Conservation (phyloP, 2,329 filamentous ascomycete genomes). For the Colletotrichum sp. region DNA sequence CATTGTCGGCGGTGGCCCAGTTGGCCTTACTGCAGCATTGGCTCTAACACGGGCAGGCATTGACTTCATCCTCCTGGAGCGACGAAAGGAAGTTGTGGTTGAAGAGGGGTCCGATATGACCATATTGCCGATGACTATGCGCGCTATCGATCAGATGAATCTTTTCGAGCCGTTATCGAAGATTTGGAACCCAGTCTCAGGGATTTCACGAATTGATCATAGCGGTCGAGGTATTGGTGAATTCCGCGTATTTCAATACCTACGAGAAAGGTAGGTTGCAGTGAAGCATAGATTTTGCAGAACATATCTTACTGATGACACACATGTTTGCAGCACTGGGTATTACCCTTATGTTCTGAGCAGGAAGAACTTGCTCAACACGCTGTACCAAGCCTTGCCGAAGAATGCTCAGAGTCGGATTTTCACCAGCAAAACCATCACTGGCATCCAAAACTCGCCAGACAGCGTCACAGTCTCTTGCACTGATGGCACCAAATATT, state of each 20-base stretch:
- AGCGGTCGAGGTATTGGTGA: background rate
- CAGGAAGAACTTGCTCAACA: slow-evolving; percentile 34
- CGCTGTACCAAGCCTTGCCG: slow-evolving; percentile 32
- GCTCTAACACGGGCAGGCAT: slow-evolving; percentile 26
- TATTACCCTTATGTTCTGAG: slow-evolving; percentile 31
- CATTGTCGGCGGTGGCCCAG: slow-evolving; percentile 30
- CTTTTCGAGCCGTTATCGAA: slow-evolving; percentile 15
- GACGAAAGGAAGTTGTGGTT: slow-evolving; percentile 27
- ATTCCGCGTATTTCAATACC: background rate
- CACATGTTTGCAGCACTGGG: slow-evolving; percentile 23
- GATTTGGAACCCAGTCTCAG: background rate
- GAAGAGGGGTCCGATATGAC: slow-evolving; percentile 35
- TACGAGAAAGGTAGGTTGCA: background rate
- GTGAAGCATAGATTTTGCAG: accelerated
- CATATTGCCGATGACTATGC: slow-evolving; percentile 30
- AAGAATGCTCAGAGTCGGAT: slow-evolving; percentile 28
- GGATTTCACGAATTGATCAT: background rate
- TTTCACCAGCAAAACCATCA: slow-evolving; percentile 27
- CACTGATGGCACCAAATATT: slow-evolving; percentile 35
- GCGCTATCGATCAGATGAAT: slow-evolving; percentile 37
- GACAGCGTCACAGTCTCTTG: slow-evolving; percentile 33
- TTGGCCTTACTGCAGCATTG: slow-evolving; percentile 30
- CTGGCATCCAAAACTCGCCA: slow-evolving; percentile 20
- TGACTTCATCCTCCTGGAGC: slow-evolving; percentile 1
- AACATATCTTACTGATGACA: accelerated